Evolutionary conservation across 2,329 filamentous ascomycete genomes (phyloP).

Genomic region (Fusarium armeniacum): DNA sequence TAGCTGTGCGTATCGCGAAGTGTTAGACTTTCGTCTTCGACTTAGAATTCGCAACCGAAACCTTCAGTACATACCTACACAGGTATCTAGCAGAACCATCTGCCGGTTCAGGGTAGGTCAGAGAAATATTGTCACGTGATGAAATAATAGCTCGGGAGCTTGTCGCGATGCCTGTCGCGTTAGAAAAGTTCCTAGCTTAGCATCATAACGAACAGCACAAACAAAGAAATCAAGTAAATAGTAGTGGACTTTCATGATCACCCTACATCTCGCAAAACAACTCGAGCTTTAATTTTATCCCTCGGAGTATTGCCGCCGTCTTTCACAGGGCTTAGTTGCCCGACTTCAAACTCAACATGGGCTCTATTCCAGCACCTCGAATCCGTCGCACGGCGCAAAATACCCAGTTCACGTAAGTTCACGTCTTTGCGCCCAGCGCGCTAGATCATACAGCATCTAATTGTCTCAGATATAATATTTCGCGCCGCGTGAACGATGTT

Average conservation of each 20-base stretch:
- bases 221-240: constrained; percentile 19
- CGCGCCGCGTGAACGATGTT: constrained; percentile 70
- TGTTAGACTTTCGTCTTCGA: too few species aligned
- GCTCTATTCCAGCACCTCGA: constrained; percentile 54
- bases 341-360: constrained; percentile 51
- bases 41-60: too few species aligned
- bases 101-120: not conserved
- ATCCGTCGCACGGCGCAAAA: constrained; percentile 65
- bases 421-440: not conserved
- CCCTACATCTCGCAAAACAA: not conserved
- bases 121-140: constrained; percentile 39
- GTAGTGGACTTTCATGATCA: not conserved
- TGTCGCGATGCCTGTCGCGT: constrained; percentile 49
- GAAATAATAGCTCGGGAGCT: constrained; percentile 14
- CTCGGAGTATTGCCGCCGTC: not conserved
- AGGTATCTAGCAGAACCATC: not conserved
- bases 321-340: constrained; percentile 42
- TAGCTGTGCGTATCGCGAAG: too few species aligned
- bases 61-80: not conserved
- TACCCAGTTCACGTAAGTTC: constrained; percentile 62
- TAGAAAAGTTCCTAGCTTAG: constrained; percentile 46
- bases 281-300: not conserved
- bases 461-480: constrained; percentile 68
- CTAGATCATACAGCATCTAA: constrained; percentile 15
- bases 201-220: constrained; percentile 20